A percentile compares a stretch with the other conserved stretches of the same genome.
phyloP scores from a whole-genome alignment of 2,329 filamentous ascomycete genomes.

The Bipolaris gigantea region DNA sequence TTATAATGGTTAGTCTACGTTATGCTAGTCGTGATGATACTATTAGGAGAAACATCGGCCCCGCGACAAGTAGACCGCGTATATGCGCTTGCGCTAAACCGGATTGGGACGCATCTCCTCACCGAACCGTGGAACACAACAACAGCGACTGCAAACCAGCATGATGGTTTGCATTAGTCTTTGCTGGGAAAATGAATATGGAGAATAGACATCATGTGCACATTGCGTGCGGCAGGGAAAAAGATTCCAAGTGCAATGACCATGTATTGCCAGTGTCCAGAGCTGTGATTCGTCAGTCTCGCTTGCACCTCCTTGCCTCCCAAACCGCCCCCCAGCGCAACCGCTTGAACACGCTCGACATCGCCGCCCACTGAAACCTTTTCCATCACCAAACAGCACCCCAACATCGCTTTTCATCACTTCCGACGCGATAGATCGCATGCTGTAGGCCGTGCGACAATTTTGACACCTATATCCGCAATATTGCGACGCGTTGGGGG shows the following conservation, averaged over 20 bases:
- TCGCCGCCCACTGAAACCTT: constrained; percentile 14
- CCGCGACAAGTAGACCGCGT: background rate
- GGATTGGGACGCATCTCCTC: constrained; percentile 2
- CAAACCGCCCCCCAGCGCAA: constrained; percentile 12
- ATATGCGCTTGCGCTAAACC: constrained; percentile 3
- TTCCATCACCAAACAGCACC: constrained; percentile 23
- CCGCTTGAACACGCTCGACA: constrained; percentile 14
- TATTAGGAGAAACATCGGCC: background rate
- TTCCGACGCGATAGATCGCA: constrained; percentile 25
- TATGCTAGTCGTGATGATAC: too few relatives aligned
- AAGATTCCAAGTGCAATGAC: constrained; percentile 3
- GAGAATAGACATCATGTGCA: background rate
- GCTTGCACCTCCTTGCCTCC: constrained; percentile 12
- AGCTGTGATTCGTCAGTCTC: constrained; percentile 8
- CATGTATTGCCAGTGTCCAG: constrained; percentile 4
- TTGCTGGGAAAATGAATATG: background rate
- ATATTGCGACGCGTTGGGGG: constrained; percentile 34
- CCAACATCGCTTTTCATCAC: constrained; percentile 22
- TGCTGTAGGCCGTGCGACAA: constrained; percentile 27
- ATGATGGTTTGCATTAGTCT: background rate
- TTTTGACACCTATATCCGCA: constrained; percentile 36
- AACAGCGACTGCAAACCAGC: constrained; percentile 2
- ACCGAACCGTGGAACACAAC: constrained; percentile 12
- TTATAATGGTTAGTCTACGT: background rate
- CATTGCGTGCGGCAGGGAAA: constrained; percentile 1